A percentile compares a stretch with the other conserved stretches of the same genome.
Evolutionary conservation across 208 protist species (phyloP).

Genomic region (Crithidia fasciculata): DNA sequence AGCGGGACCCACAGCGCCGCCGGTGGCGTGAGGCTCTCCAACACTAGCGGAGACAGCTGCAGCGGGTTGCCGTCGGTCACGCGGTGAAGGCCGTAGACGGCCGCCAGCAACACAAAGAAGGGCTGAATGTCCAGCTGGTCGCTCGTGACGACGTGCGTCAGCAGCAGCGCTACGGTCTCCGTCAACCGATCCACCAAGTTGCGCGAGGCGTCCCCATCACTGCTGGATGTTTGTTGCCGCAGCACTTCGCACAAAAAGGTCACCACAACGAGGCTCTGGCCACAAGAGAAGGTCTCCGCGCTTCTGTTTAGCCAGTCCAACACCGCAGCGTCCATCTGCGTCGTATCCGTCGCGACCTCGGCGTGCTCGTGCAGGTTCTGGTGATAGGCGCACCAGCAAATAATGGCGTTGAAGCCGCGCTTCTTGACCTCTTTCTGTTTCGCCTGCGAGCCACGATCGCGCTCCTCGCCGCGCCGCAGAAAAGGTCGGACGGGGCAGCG

Average conservation of each 20-base stretch:
- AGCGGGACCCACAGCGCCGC: constrained; percentile 58
- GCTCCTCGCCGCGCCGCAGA: not conserved
- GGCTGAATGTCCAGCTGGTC: constrained; percentile 76
- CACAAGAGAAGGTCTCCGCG: constrained; percentile 59
- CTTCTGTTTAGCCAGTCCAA: constrained; percentile 61
- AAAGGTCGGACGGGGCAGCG: not conserved
- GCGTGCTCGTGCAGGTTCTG: constrained; percentile 20
- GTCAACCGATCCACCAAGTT: constrained; percentile 4
- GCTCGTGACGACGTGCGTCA: constrained; percentile 32
- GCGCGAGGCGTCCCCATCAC: not conserved
- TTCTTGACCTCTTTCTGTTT: constrained; percentile 49
- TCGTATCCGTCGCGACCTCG: not conserved
- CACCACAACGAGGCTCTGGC: constrained; percentile 72
- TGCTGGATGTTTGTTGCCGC: not conserved
- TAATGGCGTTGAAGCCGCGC: constrained; percentile 61
- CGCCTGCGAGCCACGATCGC: not conserved
- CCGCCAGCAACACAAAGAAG: constrained; percentile 60
- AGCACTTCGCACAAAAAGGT: constrained; percentile 78
- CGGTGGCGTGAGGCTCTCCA: constrained; percentile 37
- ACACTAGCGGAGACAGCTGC: constrained; percentile 11
- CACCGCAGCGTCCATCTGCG: constrained; percentile 44
- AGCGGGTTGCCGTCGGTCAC: constrained; percentile 27
- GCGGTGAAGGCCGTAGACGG: constrained; percentile 62
- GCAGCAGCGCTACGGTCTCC: constrained; percentile 27
- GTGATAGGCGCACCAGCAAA: constrained; percentile 71